A percentile compares a stretch with the other conserved stretches of the same genome.
phyloP scores from a whole-genome alignment of 441 rosid genomes.

The Croton setiger region DNA sequence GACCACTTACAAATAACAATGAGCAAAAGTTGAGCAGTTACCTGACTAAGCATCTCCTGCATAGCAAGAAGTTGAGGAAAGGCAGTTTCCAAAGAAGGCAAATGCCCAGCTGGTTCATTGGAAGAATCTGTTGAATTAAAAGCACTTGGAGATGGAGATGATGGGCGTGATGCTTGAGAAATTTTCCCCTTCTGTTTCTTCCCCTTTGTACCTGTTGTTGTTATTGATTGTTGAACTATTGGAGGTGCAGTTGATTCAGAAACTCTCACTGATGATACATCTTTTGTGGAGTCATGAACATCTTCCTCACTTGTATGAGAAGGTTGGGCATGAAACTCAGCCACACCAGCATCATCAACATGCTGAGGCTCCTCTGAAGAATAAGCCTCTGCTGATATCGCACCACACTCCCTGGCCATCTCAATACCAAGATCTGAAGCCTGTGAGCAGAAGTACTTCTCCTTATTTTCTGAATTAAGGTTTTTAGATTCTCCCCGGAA shows the following conservation, averaged over 20 bases:
- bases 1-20: background rate
- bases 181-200: constrained; percentile 58
- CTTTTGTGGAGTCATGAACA: constrained; percentile 40
- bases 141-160: constrained; percentile 50
- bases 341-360: constrained; percentile 26
- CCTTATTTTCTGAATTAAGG: constrained; percentile 39
- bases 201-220: constrained; percentile 44
- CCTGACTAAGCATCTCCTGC: constrained; percentile 80
- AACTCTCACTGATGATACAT: constrained; percentile 33
- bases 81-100: constrained; percentile 33
- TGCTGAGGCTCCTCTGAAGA: constrained; percentile 36
- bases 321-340: constrained; percentile 35
- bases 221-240: constrained; percentile 29
- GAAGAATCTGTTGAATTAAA: constrained; percentile 51
- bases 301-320: constrained; percentile 37
- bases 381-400: constrained; percentile 38
- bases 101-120: constrained; percentile 39
- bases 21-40: constrained; percentile 21
- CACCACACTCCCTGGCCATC: constrained; percentile 49
- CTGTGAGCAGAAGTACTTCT: constrained; percentile 58
- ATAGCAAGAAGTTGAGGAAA: constrained; percentile 47
- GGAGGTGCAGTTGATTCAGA: constrained; percentile 36
- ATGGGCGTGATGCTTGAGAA: constrained; percentile 44
- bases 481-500: constrained; percentile 35
- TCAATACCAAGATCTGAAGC: constrained; percentile 59